Base-by-base conservation (phyloP, 352 stramenopile genomes). In the Pelagophyceae sp. region DNA sequence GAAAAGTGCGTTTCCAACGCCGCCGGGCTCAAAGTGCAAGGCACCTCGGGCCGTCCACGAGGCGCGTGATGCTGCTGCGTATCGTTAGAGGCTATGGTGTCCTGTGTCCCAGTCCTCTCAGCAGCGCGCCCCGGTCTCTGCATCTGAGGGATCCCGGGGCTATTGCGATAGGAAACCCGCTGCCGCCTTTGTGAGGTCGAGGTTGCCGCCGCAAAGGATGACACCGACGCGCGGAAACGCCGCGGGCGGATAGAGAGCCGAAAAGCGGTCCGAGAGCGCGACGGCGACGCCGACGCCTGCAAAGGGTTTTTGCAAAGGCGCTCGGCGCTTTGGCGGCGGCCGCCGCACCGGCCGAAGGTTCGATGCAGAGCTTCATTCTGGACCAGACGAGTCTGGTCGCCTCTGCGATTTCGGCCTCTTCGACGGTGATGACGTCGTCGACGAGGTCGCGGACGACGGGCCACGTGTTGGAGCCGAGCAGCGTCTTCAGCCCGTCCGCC, bases 361-460 rank as follows among this genome's bases (percentile, higher is more conserved):
- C 82, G 58, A 87, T 87, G 75, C 78, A 87, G 75, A 95, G 72
- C 83, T 95, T 96, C 85, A 95, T 92, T 78, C 90, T 87, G 72
- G 94, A 88, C 89, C 90, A 96, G 76, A 94, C 90, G 6, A 95
- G 82, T 76, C 89, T 78, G 51, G 83, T 88, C 27, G 83, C 82
- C 6, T 75, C 45, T 15, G 82, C 80, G 76, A 96, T 96, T 64
- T 95, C 88, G 0, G 88, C 82, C 72, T 96, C 91, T 0, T 82
- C 86, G 38, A 95, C 89, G 65, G 93, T 87, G 50, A 95, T 69
- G 58, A 96, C 86, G 27, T 90, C 88, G 78, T 95, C 90, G 33
- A 93, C 90, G 38, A 90, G 81, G 77, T 95, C 88, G 51, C 90
- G 88, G 77, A 96, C 88, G 77, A 95, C 85, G 0, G 90, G 91